Percentiles rank a stretch among this genome's conserved stretches.
These are phyloP conservation scores for Paraurostyla sp. DNA, from an alignment of 73 alveolate genomes.

Conservation along the genomic window DNA sequence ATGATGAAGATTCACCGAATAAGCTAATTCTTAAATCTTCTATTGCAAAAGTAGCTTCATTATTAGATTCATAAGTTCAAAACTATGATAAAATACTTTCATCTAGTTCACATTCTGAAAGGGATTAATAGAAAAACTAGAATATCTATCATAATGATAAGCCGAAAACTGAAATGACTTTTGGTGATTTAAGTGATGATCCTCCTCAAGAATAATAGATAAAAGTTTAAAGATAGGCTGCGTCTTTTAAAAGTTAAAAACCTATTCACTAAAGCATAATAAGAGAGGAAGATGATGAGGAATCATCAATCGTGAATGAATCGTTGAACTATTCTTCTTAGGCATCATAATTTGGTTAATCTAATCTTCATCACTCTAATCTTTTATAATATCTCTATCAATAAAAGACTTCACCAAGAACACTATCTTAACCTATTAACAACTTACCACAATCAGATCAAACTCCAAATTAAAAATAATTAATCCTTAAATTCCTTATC, in stretches of 20 bases:
- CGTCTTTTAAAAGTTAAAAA: not conserved
- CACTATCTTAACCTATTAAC: no score
- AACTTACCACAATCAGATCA: no score
- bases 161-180: conserved; percentile 1
- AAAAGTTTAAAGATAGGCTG: not conserved
- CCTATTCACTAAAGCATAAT: conserved; percentile 12
- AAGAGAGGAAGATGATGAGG: conserved; percentile 11
- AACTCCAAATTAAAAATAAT: no score
- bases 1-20: not conserved
- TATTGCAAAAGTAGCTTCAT: conserved; percentile 7
- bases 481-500: no score
- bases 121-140: not conserved
- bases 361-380: not conserved
- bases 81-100: not conserved
- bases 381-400: no score
- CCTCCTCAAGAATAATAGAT: no score
- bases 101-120: not conserved
- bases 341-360: not conserved
- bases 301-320: conserved; percentile 9
- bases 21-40: conserved; percentile 1
- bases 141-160: not conserved
- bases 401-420: no score
- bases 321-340: conserved; percentile 7
- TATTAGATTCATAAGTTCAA: conserved; percentile 15
- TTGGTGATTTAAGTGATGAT: not conserved